Conservation (phyloP, 73 alveolate genomes). For the Tetrahymena borealis region DNA sequence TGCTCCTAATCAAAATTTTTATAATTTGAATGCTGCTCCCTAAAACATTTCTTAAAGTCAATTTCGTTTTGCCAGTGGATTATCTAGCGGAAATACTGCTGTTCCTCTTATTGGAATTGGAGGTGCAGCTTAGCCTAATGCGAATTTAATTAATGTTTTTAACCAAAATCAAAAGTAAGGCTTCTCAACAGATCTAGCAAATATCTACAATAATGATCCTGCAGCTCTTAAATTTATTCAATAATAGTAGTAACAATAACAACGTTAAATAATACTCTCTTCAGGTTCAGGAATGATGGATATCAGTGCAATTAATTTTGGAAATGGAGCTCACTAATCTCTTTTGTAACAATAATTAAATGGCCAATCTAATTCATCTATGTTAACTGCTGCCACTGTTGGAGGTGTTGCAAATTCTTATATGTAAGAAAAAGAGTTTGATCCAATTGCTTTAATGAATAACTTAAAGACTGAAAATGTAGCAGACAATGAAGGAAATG, state of each 20-base stretch:
- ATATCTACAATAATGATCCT: background rate
- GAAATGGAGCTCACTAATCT: background rate
- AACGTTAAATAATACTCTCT: background rate
- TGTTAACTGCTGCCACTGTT: background rate
- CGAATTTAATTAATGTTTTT: background rate
- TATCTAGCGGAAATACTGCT: background rate
- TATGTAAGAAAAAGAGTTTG: background rate
- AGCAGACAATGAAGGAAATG: background rate
- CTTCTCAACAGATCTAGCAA: background rate
- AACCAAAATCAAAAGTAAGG: background rate
- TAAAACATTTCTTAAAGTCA: background rate
- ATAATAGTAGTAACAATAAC: background rate
- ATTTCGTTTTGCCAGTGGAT: background rate
- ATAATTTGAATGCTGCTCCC: background rate
- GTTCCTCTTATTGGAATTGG: background rate
- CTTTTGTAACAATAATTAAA: background rate
- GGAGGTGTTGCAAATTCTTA: background rate
- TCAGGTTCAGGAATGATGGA: background rate
- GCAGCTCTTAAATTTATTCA: background rate
- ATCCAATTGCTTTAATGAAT: background rate
- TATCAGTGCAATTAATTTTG: background rate
- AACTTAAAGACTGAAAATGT: background rate
- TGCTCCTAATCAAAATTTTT: background rate
- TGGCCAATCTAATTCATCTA: background rate
- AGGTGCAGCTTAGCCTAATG: background rate